Evolutionary conservation across 2,329 filamentous ascomycete genomes (phyloP).

Genomic region (Aspergillus chevalieri): DNA sequence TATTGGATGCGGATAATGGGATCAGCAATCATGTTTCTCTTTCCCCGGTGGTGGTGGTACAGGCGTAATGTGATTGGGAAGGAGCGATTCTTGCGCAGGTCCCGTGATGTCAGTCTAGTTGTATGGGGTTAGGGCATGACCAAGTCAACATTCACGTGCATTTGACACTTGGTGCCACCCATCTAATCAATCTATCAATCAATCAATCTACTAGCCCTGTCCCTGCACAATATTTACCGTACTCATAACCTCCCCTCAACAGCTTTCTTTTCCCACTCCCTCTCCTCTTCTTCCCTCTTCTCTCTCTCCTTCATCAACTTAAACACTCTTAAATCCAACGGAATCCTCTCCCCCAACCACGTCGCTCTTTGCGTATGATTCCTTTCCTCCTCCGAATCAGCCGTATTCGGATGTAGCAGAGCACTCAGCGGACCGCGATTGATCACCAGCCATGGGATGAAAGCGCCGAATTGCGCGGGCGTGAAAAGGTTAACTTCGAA

Average conservation of each 20-base stretch:
- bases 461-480: constrained; percentile 81
- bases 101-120: too few relatives aligned
- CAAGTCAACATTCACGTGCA: neutral
- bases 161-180: neutral
- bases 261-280: constrained; percentile 2
- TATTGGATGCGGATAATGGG: too few relatives aligned
- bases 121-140: neutral
- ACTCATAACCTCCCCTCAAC: constrained; percentile 3
- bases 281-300: constrained; percentile 12
- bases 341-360: constrained; percentile 43
- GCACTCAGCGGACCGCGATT: constrained; percentile 74
- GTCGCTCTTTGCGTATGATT: constrained; percentile 42
- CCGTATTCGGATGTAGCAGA: constrained; percentile 75
- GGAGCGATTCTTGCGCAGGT: too few relatives aligned
- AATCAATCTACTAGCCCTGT: neutral
- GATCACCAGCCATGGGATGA: constrained; percentile 77
- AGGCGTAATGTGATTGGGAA: too few relatives aligned
- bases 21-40: too few relatives aligned
- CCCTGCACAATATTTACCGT: neutral
- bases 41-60: too few relatives aligned
- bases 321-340: constrained; percentile 37
- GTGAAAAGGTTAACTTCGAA: constrained; percentile 88
- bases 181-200: too few relatives aligned
- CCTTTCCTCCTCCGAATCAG: constrained; percentile 45
- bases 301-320: constrained; percentile 22